phyloP scores from a whole-genome alignment of 768 basidiomycete genomes.

The Trametes villosa region DNA sequence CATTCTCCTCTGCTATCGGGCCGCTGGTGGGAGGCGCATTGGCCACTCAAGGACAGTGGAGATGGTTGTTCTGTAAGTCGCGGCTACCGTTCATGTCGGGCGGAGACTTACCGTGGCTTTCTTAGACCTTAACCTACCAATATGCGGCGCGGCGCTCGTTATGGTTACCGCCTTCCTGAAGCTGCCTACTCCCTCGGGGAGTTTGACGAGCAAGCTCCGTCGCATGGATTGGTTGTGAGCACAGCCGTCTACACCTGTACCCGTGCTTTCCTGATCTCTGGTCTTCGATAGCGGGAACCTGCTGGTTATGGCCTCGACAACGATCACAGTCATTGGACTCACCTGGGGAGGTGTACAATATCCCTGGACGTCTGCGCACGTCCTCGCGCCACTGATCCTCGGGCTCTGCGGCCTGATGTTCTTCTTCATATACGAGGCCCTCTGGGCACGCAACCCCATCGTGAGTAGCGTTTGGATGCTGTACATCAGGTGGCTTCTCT shows the following conservation, averaged over 20 bases:
- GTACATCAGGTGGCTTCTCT: neutral
- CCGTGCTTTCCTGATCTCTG: neutral
- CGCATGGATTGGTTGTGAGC: slow-evolving; percentile 30
- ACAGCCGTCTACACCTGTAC: too few species aligned
- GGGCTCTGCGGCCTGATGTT: slow-evolving; percentile 4
- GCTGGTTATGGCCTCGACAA: slow-evolving; percentile 27
- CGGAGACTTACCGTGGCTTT: neutral
- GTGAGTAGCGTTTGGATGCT: slow-evolving; percentile 6
- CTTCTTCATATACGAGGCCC: slow-evolving; percentile 39
- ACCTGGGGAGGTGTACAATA: slow-evolving; percentile 41
- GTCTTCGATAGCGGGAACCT: slow-evolving; percentile 27
- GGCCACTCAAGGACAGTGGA: slow-evolving; percentile 10
- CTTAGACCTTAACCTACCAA: slow-evolving; percentile 9
- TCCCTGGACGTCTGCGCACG: slow-evolving; percentile 36
- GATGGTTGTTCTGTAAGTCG: slow-evolving; percentile 7
- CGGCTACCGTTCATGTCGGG: neutral
- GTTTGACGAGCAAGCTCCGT: slow-evolving; percentile 20
- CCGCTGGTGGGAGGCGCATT: slow-evolving; percentile 36
- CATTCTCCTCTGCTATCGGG: slow-evolving; percentile 30
- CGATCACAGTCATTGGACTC: slow-evolving; percentile 24
- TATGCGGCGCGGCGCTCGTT: slow-evolving; percentile 4
- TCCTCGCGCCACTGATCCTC: slow-evolving; percentile 21
- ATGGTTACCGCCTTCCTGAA: slow-evolving; percentile 13
- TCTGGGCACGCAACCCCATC: slow-evolving; percentile 29
- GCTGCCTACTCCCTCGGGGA: slow-evolving; percentile 23